phyloP scores from a whole-genome alignment of 345 rosid genomes.

The Eucalyptus caleyi region DNA sequence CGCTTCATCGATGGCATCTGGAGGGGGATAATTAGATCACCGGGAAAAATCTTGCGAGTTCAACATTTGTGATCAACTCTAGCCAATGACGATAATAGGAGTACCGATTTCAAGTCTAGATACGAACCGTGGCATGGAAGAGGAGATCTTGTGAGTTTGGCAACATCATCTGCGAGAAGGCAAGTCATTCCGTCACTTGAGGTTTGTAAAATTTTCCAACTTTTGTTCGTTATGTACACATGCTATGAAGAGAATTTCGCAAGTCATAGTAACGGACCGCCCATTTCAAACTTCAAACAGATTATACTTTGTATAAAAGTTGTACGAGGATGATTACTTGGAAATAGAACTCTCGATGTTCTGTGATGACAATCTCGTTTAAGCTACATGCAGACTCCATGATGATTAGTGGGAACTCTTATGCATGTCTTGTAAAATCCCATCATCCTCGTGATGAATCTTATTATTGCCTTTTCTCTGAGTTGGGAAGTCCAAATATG shows the following conservation, averaged over 20 bases:
- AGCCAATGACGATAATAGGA: not conserved
- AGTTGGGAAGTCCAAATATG: not conserved
- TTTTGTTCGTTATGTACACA: not conserved
- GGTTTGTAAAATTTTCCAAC: not conserved
- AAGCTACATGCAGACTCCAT: not conserved
- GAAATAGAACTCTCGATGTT: not conserved
- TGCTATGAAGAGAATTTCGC: not conserved
- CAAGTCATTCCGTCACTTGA: not conserved
- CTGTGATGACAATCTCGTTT: not conserved
- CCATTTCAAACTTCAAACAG: not conserved
- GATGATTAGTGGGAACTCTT: not conserved
- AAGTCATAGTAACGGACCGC: not conserved
- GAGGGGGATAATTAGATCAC: not conserved
- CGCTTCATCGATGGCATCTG: slow-evolving; percentile 12
- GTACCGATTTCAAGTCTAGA: not conserved
- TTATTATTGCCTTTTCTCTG: not conserved
- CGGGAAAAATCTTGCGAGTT: not conserved
- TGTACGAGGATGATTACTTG: not conserved
- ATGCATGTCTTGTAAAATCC: not conserved
- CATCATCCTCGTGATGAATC: not conserved
- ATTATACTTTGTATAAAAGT: not conserved
- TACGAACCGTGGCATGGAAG: not conserved
- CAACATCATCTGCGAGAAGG: not conserved
- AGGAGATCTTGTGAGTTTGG: not conserved
- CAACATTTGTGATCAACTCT: not conserved